Base-by-base conservation (phyloP, 148 eudicot species). In the Cornus suecica region DNA sequence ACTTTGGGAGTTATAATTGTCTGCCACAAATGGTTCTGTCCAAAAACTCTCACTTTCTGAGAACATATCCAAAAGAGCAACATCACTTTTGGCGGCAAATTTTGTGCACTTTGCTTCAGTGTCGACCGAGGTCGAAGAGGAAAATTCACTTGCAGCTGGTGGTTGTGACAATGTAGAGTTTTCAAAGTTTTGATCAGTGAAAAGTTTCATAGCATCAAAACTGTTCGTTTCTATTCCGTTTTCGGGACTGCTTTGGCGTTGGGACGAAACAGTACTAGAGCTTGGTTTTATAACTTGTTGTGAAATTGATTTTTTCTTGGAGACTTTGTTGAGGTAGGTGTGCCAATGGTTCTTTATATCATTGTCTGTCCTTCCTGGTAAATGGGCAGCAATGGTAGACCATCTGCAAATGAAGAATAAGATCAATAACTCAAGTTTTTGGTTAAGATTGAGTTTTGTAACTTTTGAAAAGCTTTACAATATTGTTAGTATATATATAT, bases 301-400 rank as follows among this genome's bases (percentile, higher is more conserved):
- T 32, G 75, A 24, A 34, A 22, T 27, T 45, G 26, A 26, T 20
- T 11, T 74, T 15, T 66, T 8, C 11, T 54, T 6, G 4, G 60
- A 48, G 23, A 66, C 14, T 61, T 72, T 80, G 27, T 76, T 76
- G 37, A 80, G 61, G 28, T 80, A 68, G 30, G 83, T 75, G 76
- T 80, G 75, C 83, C 83, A 80, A 23, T 80, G 52, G 28, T 80
- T 80, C 32, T 80, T 80, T 20, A 76, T 48, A 69, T 76, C 77
- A 18, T 76, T 80, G 60, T 80, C 83, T 37, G 80, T 76, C 48
- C 80, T 71, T 26, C 80, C 80, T n/a, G 79, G 79, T 76, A 80
- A 62, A 8, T 58, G 30, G 29, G 80, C 68, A 56, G 83, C 80
- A 41, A 76, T 76, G 8, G 70, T 27, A 26, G 86, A 74, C 86